phyloP scores from a whole-genome alignment of 768 basidiomycete species.

The Tricholoma matsutake region DNA sequence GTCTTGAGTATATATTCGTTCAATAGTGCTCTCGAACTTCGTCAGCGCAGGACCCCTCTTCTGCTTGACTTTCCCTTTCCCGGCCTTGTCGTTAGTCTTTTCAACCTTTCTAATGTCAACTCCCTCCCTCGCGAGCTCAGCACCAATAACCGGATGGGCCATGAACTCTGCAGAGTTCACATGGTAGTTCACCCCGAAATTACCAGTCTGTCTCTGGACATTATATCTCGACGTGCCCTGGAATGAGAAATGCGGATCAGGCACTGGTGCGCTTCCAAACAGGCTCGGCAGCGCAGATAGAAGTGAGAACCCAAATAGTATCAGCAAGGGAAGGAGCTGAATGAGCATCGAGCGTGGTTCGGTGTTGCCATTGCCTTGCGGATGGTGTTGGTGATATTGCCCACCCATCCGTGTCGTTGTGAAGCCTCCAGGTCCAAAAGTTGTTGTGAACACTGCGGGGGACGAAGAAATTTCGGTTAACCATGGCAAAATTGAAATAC shows the following conservation, averaged over 20 bases:
- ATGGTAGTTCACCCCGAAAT: slow-evolving; percentile 75
- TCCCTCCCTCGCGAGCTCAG: slow-evolving; percentile 58
- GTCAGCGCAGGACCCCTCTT: slow-evolving; percentile 40
- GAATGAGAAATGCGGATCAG: slow-evolving; percentile 83
- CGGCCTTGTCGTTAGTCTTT: slow-evolving; percentile 20
- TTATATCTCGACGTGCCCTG: slow-evolving; percentile 56
- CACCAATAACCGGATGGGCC: slow-evolving; percentile 71
- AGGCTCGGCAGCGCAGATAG: slow-evolving; percentile 77
- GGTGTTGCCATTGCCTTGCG: slow-evolving; percentile 26
- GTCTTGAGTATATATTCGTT: slow-evolving; percentile 68
- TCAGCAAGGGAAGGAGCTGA: slow-evolving; percentile 80
- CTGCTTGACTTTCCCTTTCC: slow-evolving; percentile 14
- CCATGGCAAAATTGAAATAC: background rate
- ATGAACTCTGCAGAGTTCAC: slow-evolving; percentile 78
- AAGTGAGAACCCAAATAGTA: slow-evolving; percentile 83
- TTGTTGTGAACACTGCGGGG: slow-evolving; percentile 63
- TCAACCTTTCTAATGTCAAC: slow-evolving; percentile 33
- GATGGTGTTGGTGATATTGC: slow-evolving; percentile 30
- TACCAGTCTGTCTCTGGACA: slow-evolving; percentile 66
- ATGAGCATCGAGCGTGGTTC: slow-evolving; percentile 62
- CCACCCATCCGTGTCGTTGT: slow-evolving; percentile 60
- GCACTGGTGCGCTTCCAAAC: slow-evolving; percentile 60
- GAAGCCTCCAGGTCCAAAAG: slow-evolving; percentile 84
- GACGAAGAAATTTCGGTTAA: slow-evolving; percentile 5
- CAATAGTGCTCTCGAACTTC: slow-evolving; percentile 76